Base-by-base conservation (phyloP, 2,329 filamentous ascomycete species). In the Coniosporium tulheliwenetii region DNA sequence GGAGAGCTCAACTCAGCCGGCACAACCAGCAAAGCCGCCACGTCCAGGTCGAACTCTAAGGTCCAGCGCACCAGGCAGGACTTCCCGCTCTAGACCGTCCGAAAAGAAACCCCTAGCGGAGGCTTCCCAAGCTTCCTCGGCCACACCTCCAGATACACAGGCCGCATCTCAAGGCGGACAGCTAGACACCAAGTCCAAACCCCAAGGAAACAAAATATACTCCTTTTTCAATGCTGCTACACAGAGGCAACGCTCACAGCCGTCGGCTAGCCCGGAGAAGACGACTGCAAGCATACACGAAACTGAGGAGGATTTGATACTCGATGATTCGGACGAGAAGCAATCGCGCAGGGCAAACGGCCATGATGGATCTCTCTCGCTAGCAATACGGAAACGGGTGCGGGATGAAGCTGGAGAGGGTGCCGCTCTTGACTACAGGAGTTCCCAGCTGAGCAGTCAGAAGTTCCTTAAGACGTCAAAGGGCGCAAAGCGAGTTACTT, bases 191-290 rank as follows among this genome's bases (percentile, higher is more conserved):
- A 61, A 63, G 42, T 48, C 57, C 13, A 54, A 58, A 45, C 52
- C 58, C 32, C 45, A 57, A 32, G 55, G 56, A 45, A 66, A 63
- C 47, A 57, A 64, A 8, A 66, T 68, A 39, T 64, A 60, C 31
- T 68, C 65, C 12, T 70, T 69, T 55, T 69, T 70, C 54, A 65
- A 60, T 50, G 56, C 56, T 39, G 56, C 57, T 7, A 59, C 63
- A n/a, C 63, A 61, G 41, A 47, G 58, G 30, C 61, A 62, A 44
- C 52, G 56, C 5, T 51, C 54, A 5, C 60, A 63, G 44, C 53
- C 56, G 12, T 56, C 57, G 9, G 51, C 59, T 15, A 66, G 58
- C 42, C 57, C 60, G 5, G 58, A 61, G 41, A 65, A 62, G 41
- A 42, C 47, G 38, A 44, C 46, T 16, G 32, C 43, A 8, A 44